These are phyloP conservation scores for Tolypocladium guangdongense DNA, from an alignment of 2,329 filamentous ascomycete species.

Conservation along the genomic window DNA sequence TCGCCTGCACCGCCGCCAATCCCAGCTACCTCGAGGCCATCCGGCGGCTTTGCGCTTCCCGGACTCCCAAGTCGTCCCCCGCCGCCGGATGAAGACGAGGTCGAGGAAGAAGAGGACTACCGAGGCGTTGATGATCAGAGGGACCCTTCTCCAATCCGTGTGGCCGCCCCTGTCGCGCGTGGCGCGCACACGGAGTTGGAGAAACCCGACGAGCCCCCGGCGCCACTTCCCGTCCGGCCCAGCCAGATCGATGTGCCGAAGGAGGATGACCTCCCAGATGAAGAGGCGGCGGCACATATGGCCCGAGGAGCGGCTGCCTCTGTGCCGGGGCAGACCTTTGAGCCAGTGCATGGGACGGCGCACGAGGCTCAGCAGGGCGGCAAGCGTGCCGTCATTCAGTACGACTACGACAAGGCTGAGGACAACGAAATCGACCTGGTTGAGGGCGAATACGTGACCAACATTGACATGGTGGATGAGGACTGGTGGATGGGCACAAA, in stretches of 20 bases:
- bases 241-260: conserved; percentile 52
- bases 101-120: conserved; percentile 44
- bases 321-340: conserved; percentile 32
- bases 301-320: conserved; percentile 48
- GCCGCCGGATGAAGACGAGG: conserved; percentile 39
- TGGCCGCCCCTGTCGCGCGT: conserved; percentile 76
- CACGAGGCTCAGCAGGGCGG: conserved; percentile 33
- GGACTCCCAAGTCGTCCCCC: conserved; percentile 56
- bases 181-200: conserved; percentile 43
- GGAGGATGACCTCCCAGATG: conserved; percentile 54
- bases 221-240: conserved; percentile 50
- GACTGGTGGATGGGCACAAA: conserved; percentile 99
- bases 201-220: conserved; percentile 36
- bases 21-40: conserved; percentile 57
- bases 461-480: conserved; percentile 95
- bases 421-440: conserved; percentile 89
- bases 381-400: conserved; percentile 69
- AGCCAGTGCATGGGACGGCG: conserved; percentile 21
- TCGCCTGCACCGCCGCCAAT: conserved; percentile 29
- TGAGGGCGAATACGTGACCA: conserved; percentile 78
- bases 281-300: conserved; percentile 48
- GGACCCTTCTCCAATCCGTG: conserved; percentile 65
- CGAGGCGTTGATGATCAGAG: conserved; percentile 26
- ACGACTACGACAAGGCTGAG: conserved; percentile 95
- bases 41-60: conserved; percentile 67